Base-by-base conservation (phyloP, 805 yeast species). In the Kluyveromyces siamensis region DNA sequence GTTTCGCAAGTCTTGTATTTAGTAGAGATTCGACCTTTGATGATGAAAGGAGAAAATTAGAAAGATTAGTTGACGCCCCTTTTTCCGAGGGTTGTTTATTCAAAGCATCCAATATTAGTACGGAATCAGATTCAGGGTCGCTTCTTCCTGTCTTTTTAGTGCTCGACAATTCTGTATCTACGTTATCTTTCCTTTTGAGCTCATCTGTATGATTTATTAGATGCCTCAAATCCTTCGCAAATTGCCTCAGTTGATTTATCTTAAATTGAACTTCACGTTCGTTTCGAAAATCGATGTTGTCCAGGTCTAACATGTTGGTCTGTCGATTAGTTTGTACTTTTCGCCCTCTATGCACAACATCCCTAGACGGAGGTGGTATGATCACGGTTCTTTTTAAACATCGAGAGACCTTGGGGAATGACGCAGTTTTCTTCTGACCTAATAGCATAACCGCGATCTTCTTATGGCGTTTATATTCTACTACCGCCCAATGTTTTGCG, bases 221-320 rank as follows among this genome's bases (percentile, higher is more conserved):
- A 16, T 52, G 50, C 37, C 53, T 53, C 14, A 62, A 40, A 37
- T 50, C 53, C 39, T 56, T 55, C 3, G 65, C 61, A 47, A 61
- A 62, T 44, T 55, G 61, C 33, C 57, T 58, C 36, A 64, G 41
- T 35, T 62, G 65, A 37, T 57, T 60, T 11, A 64, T 47, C 45
- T 62, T 64, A 30, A 55, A 54, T 18, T 57, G 58, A 5, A 51
- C 46, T 27, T 51, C 54, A 33, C 42, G 41, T 16, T 47, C 46
- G 21, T 51, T 44, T 4, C 37, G 17, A 37, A 41, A 41, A 30
- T 50, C 47, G 17, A 50, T 36, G n/a, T 45, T 41, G 18, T 50
- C 50, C 27, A 50, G 43, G 19, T 41, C 42, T 35, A 63, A 37
- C n/a, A 54, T 52, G 38, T 54, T 53, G n/a, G 57, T 11, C 8